A percentile compares a stretch with the other conserved stretches of the same genome.
These are phyloP conservation scores for Plectosphaerella plurivora DNA, from an alignment of 2,329 filamentous ascomycete species.

Conservation along the genomic window DNA sequence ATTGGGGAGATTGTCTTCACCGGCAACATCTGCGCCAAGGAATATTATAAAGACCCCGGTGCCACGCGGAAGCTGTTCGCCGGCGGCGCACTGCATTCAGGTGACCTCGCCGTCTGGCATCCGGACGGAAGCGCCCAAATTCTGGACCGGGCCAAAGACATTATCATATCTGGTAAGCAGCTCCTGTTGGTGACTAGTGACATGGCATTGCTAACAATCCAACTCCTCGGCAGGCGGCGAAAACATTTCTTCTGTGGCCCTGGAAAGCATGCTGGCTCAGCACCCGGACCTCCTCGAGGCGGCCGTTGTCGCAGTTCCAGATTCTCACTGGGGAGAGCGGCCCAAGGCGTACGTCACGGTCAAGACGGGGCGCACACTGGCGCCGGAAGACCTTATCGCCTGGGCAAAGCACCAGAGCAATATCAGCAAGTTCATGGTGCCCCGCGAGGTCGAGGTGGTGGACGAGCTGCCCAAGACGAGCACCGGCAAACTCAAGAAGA, in stretches of 20 bases:
- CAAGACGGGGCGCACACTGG: constrained; percentile 58
- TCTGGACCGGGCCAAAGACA: constrained; percentile 90
- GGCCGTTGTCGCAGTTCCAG: constrained; percentile 81
- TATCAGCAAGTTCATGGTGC: constrained; percentile 90
- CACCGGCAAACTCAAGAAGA: constrained; percentile 96
- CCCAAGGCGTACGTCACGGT: constrained; percentile 91
- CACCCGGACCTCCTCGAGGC: constrained; percentile 89
- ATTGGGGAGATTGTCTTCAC: constrained; percentile 82
- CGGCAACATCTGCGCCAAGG: constrained; percentile 88
- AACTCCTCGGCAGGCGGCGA: constrained; percentile 64
- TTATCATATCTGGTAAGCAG: constrained; percentile 82
- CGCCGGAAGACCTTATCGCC: constrained; percentile 66
- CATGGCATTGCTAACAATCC: constrained; percentile 2
- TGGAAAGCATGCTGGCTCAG: constrained; percentile 83
- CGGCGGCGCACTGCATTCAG: constrained; percentile 82
- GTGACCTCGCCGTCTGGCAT: constrained; percentile 91
- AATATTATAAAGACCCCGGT: constrained; percentile 85
- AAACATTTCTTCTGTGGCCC: constrained; percentile 90
- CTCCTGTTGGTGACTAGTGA: not conserved
- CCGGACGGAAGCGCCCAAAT: constrained; percentile 89
- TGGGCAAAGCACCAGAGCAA: constrained; percentile 80
- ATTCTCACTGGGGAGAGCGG: constrained; percentile 92
- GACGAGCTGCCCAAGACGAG: constrained; percentile 89
- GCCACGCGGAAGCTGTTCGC: constrained; percentile 84
- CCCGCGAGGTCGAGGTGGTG: constrained; percentile 71